Evolutionary conservation across 805 yeast species (phyloP).

Genomic region (Yamadazyma sp.): DNA sequence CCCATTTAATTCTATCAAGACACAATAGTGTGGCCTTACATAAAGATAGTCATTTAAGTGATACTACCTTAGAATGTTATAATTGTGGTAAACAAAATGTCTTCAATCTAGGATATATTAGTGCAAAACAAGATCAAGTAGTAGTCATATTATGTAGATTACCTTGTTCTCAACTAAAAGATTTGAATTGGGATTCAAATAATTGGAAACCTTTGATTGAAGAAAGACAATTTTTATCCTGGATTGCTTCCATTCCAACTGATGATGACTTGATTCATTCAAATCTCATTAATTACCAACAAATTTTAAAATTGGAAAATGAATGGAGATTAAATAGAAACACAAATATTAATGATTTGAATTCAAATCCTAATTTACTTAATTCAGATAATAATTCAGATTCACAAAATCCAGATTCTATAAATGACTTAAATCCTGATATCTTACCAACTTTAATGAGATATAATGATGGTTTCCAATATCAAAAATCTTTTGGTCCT

Average conservation of each 20-base stretch:
- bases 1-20: constrained; percentile 76
- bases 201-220: constrained; percentile 88
- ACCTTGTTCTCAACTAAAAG: constrained; percentile 80
- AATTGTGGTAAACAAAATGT: constrained; percentile 82
- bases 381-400: not conserved
- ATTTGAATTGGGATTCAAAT: constrained; percentile 78
- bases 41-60: constrained; percentile 82
- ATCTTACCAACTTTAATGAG: constrained; percentile 71
- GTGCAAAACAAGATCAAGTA: constrained; percentile 82
- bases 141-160: constrained; percentile 84
- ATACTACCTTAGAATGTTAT: constrained; percentile 82
- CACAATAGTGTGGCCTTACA: constrained; percentile 76
- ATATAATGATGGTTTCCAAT: constrained; percentile 79
- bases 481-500: constrained; percentile 83
- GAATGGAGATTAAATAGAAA: constrained; percentile 74
- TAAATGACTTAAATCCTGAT: constrained; percentile 30
- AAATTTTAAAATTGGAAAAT: constrained; percentile 70
- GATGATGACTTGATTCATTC: constrained; percentile 62
- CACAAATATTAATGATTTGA: constrained; percentile 63
- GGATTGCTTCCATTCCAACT: constrained; percentile 74
- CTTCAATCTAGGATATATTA: constrained; percentile 79
- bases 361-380: not conserved
- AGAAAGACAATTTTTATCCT: constrained; percentile 70
- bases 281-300: constrained; percentile 54
- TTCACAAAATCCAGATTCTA: constrained; percentile 22